Conservation (phyloP, 257 asterid genomes). For the Primulina eburnea region DNA sequence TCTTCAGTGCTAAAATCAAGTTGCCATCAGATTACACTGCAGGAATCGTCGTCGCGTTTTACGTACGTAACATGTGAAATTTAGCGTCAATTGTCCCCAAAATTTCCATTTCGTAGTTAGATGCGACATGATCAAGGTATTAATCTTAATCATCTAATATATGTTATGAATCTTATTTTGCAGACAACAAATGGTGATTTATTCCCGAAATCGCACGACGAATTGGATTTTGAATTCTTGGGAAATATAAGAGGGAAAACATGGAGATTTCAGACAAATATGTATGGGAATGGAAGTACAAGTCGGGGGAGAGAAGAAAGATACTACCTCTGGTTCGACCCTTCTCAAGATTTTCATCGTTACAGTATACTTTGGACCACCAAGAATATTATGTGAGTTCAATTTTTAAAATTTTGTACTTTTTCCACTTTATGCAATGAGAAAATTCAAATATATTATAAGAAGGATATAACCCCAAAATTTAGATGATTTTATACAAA, state of each 20-base stretch:
- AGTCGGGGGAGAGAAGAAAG: constrained; percentile 88
- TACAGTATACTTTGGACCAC: constrained; percentile 87
- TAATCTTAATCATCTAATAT: not conserved
- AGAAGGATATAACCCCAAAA: not conserved
- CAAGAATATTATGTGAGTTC: constrained; percentile 64
- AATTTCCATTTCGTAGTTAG: not conserved
- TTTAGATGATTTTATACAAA: not conserved
- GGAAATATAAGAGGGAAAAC: constrained; percentile 79
- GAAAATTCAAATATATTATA: too few species aligned
- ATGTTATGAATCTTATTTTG: not conserved
- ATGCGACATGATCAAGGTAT: not conserved
- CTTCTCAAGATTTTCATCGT: constrained; percentile 70
- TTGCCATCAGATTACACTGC: constrained; percentile 89
- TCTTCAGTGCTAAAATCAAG: constrained; percentile 86
- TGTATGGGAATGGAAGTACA: constrained; percentile 96
- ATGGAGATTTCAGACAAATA: constrained; percentile 93
- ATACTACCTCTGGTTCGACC: constrained; percentile 80
- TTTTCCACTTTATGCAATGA: not conserved
- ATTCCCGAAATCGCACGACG: constrained; percentile 69
- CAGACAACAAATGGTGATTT: constrained; percentile 82
- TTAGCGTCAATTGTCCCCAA: not conserved
- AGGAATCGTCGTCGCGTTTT: constrained; percentile 88
- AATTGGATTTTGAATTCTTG: constrained; percentile 83
- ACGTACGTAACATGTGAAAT: constrained; percentile 40
- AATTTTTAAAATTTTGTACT: not conserved